phyloP scores from a whole-genome alignment of 305 asterid species.

The Ajuga reptans region DNA sequence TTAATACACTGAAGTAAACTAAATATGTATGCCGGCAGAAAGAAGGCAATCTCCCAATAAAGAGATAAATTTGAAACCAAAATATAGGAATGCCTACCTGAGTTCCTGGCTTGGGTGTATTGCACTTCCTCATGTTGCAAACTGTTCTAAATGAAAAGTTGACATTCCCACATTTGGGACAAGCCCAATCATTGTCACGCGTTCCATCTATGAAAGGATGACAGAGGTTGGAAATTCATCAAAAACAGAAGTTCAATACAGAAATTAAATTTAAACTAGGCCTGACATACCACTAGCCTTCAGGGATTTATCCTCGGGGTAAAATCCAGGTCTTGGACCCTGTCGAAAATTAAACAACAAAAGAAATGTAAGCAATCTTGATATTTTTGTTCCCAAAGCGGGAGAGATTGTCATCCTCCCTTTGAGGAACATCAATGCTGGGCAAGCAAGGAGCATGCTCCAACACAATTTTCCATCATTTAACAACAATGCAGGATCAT shows the following conservation, averaged over 20 bases:
- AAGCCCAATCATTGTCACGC: slow-evolving; percentile 81
- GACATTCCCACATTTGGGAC: slow-evolving; percentile 87
- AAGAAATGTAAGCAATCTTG: background rate
- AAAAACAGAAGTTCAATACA: slow-evolving; percentile 3
- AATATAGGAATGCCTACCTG: slow-evolving; percentile 41
- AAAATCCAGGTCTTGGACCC: slow-evolving; percentile 71
- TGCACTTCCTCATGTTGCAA: slow-evolving; percentile 92
- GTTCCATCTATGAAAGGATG: slow-evolving; percentile 50
- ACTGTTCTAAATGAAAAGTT: slow-evolving; percentile 68
- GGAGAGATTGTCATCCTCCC: background rate
- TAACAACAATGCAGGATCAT: background rate
- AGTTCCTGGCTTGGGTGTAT: slow-evolving; percentile 84
- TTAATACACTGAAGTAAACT: too few species aligned
- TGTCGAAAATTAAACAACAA: slow-evolving; percentile 23
- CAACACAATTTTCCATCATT: too few species aligned
- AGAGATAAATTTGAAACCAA: background rate
- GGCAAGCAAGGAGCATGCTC: background rate
- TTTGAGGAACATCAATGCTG: background rate
- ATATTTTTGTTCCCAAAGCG: background rate
- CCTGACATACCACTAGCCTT: slow-evolving; percentile 38
- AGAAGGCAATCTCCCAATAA: too few species aligned
- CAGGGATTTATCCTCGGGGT: slow-evolving; percentile 51
- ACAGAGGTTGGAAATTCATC: slow-evolving; percentile 3
- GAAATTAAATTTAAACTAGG: slow-evolving; percentile 14
- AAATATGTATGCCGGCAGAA: too few species aligned